These are phyloP conservation scores for Coemansia sp. DNA, from an alignment of 192 early-diverging fungal genomes.

Conservation along the genomic window DNA sequence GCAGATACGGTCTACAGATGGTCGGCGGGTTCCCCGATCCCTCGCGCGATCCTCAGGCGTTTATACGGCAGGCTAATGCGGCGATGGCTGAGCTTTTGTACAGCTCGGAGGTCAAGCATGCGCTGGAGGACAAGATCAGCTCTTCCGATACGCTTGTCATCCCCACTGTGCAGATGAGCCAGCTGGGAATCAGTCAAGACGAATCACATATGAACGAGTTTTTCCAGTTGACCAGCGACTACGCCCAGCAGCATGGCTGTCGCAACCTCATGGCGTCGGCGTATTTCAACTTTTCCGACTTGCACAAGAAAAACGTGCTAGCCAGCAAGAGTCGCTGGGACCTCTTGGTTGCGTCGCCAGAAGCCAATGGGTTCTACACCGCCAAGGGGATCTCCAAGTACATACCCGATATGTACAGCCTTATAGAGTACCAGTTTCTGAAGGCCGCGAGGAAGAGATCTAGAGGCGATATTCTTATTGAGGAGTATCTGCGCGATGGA, in stretches of 20 bases:
- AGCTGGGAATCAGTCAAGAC: slow-evolving; percentile 78
- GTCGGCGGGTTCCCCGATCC: slow-evolving; percentile 54
- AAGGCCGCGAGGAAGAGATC: slow-evolving; percentile 46
- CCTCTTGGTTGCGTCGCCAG: slow-evolving; percentile 80
- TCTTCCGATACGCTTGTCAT: slow-evolving; percentile 65
- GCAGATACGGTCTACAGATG: slow-evolving; percentile 25
- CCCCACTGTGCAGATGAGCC: slow-evolving; percentile 86
- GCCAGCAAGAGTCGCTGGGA: slow-evolving; percentile 60
- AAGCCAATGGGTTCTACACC: slow-evolving; percentile 92
- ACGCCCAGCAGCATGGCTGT: slow-evolving; percentile 45
- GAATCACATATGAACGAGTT: slow-evolving; percentile 61
- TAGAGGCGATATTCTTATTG: slow-evolving; percentile 59
- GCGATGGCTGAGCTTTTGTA: slow-evolving; percentile 55
- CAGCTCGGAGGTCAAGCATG: slow-evolving; percentile 17
- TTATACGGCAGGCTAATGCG: slow-evolving; percentile 55
- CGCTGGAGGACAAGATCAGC: slow-evolving; percentile 4
- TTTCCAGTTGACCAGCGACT: slow-evolving; percentile 55
- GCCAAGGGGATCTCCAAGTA: slow-evolving; percentile 81
- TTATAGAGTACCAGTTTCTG: slow-evolving; percentile 73
- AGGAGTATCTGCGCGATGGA: slow-evolving; percentile 71
- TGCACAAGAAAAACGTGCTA: slow-evolving; percentile 63
- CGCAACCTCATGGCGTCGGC: slow-evolving; percentile 77
- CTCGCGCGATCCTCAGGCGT: slow-evolving; percentile 55
- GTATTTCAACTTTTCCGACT: slow-evolving; percentile 88
- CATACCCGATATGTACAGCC: slow-evolving; percentile 88